phyloP scores from a whole-genome alignment of 208 protist genomes.

The Histomonas meleagridis region DNA sequence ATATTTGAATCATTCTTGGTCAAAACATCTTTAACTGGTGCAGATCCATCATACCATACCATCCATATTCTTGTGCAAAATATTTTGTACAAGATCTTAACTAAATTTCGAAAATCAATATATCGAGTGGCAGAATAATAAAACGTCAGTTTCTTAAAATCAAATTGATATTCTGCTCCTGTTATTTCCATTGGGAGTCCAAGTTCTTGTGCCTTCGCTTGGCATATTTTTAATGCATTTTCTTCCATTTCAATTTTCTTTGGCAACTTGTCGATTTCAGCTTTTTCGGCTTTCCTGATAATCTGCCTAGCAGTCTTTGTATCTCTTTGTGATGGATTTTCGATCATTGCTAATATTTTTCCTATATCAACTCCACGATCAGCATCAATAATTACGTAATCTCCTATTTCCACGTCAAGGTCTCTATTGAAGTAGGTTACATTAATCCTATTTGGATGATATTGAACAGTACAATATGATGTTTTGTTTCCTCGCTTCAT shows the following conservation, averaged over 20 bases:
- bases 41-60: conserved; percentile 18
- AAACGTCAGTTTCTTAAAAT: conserved; percentile 1
- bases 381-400: not conserved
- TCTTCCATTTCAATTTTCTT: not conserved
- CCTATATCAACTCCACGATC: not conserved
- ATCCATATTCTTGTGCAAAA: conserved; percentile 13
- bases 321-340: not conserved
- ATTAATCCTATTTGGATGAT: not conserved
- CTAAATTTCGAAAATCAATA: conserved; percentile 21
- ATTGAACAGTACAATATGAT: not conserved
- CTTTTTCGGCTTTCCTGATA: not conserved
- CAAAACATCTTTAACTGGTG: not conserved
- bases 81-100: not conserved
- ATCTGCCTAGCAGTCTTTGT: not conserved
- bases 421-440: not conserved
- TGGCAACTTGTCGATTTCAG: not conserved
- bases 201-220: not conserved
- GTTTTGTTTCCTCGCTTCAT: too few species aligned
- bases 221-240: not conserved
- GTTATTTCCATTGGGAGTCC: not conserved
- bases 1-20: too few species aligned
- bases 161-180: not conserved
- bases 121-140: not conserved
- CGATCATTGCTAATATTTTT: not conserved
- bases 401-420: not conserved